Evolutionary conservation across 768 basidiomycete species (phyloP), one percentile per base, ranked within the genome.

Genomic region (Auriscalpium microsporum): DNA sequence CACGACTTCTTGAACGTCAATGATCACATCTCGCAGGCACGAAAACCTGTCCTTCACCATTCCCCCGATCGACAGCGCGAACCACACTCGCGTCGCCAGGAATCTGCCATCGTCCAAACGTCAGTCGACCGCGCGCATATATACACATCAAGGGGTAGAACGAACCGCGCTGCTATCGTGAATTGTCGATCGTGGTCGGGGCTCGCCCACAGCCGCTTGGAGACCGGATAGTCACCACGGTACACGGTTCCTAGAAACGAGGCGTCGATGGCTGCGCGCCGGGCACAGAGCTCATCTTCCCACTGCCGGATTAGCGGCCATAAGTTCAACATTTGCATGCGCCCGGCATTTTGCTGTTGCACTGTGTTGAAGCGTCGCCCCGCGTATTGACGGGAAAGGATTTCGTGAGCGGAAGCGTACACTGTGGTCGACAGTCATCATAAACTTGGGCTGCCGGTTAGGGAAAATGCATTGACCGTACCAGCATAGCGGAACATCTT

Each of bases 291-390:
- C 64, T 87, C 84, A 11, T 62, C 58, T 55, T 72, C 62, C n/a
- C 87, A 78, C 19, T 71, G 62, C 28, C 67, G 68, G 36, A 88
- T 73, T 65, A 89, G 89, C 8, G 87, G 85, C 88, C 88, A 90
- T 64, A 84, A 72, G 59, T 89, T 81, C 1, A 75, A 79, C 68
- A 75, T 81, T 16, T 71, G 74, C 13, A 52, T 19, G 56, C 67
- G 14, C 77, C 67, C 60, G 11, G 33, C 36, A 35, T 78, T 69
- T 10, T 66, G 64, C 46, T 68, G 56, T 48, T 79, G 57, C 8
- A 81, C 51, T 1, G 58, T 37, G 16, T 70, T 68, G 45, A 82
- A 68, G 46, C 85, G 78, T 23, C 57, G 60, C 8, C 87, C 87
- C 21, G 71, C 45, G 62, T 78, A 87, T 14, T 72, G 55, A 21